Evolutionary conservation across 352 stramenopile species (phyloP), one percentile per base, ranked within the genome.

Genomic region (Phytopythium cucurbitacearum): DNA sequence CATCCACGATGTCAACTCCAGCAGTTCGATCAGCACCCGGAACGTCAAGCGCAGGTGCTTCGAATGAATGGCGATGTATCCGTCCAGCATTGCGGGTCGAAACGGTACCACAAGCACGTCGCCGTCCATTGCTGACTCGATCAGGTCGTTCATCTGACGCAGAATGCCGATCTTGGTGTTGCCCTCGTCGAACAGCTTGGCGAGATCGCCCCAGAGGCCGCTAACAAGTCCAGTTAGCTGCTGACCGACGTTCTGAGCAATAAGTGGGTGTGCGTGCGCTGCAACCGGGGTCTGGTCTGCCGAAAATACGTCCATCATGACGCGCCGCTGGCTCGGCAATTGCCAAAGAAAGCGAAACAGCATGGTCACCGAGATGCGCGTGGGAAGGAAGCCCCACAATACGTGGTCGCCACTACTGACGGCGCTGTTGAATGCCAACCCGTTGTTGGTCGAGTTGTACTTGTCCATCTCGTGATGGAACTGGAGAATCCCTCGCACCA

Each of bases 391-490:
- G 1, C 80, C 76, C 80, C 80, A 91, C 7, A 87, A 48, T 56
- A 85, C 69, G 53, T 89, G 76, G 61, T 88, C 80, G 11, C 76
- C 78, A 32, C 67, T 87, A 45, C 67, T 74, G 9, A 57, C 73
- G 40, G 76, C 80, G 57, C 69, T 87, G 34, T 76, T 79, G 45
- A 87, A 87, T 28, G 78, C 69, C 40, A 86, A 59, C 2, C 79
- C 79, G 35, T 85, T 85, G 58, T 87, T 87, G 44, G 70, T 76
- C 33, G 64, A 53, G 48, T 87, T 79, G 66, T 91, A 91, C 37
- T 60, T 68, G 46, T 89, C 81, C 76, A 91, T 84, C 40, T 91
- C 76, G 12, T 70, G 64, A 56, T 91, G 78, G 52, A 89, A 91
- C 15, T 75, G 69, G 6, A 91, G 51, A 6, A 91, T 57, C 5